These are phyloP conservation scores for Fusarium chaquense DNA, from an alignment of 2,329 filamentous ascomycete genomes.

Conservation along the genomic window DNA sequence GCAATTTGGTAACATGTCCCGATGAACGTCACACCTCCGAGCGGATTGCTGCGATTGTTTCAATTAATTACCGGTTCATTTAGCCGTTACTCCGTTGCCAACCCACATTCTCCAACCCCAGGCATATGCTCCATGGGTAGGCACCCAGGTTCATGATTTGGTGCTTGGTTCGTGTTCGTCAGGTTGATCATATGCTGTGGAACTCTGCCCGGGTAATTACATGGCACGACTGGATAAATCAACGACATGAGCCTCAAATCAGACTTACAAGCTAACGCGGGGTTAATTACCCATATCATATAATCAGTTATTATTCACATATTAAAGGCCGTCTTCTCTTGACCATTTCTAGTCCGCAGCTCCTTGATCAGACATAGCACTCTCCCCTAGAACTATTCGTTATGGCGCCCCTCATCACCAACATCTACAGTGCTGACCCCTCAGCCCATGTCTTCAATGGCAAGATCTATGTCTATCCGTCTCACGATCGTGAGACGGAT, in stretches of 20 bases:
- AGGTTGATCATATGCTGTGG: constrained; percentile 24
- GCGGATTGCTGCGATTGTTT: not conserved
- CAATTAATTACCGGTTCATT: constrained; percentile 7
- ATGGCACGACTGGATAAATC: constrained; percentile 43
- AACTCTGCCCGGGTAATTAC: constrained; percentile 41
- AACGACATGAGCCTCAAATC: constrained; percentile 29
- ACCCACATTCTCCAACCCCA: constrained; percentile 16
- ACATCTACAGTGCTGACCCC: constrained; percentile 83
- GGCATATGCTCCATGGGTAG: not conserved
- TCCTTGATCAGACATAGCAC: not conserved
- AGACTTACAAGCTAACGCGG: constrained; percentile 31
- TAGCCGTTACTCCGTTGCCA: constrained; percentile 29
- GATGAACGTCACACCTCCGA: not conserved
- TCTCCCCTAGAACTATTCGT: constrained; percentile 5
- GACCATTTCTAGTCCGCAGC: not conserved
- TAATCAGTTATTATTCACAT: constrained; percentile 5
- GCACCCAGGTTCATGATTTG: not conserved
- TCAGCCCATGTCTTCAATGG: constrained; percentile 84
- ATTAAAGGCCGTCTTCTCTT: constrained; percentile 14
- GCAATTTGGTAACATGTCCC: constrained; percentile 1
- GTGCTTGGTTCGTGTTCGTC: constrained; percentile 8
- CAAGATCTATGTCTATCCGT: constrained; percentile 83
- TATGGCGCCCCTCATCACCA: constrained; percentile 73
- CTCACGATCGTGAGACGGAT: constrained; percentile 80
- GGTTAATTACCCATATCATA: constrained; percentile 30